These are phyloP conservation scores for Phycomyces blakesleeanus DNA, from an alignment of 192 early-diverging fungal species.

Conservation along the genomic window DNA sequence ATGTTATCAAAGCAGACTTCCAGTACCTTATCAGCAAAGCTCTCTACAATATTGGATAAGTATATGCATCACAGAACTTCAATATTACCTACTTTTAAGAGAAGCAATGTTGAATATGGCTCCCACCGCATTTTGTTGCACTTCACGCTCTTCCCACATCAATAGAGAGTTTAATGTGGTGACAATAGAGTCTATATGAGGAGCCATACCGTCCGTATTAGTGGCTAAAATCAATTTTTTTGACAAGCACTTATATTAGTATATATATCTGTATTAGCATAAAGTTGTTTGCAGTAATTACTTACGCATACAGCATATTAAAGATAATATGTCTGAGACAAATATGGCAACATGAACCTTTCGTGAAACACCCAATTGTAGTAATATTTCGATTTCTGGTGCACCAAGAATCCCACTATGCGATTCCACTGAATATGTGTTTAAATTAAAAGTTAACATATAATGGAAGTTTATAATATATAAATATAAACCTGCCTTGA, in stretches of 20 bases:
- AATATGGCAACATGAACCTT: slow-evolving; percentile 25
- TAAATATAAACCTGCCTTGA: slow-evolving; percentile 22
- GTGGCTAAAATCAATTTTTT: slow-evolving; percentile 11
- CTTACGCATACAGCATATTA: slow-evolving; percentile 34
- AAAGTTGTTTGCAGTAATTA: not conserved
- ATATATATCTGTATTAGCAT: not conserved
- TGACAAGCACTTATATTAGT: not conserved
- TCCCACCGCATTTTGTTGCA: slow-evolving; percentile 31
- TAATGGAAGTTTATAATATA: no score
- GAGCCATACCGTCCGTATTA: slow-evolving; percentile 20
- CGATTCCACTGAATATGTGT: slow-evolving; percentile 27
- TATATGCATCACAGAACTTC: not conserved
- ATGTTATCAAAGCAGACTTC: slow-evolving; percentile 23
- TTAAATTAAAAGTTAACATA: no score
- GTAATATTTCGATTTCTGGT: slow-evolving; percentile 30
- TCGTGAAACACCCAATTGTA: slow-evolving; percentile 23
- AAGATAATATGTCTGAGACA: slow-evolving; percentile 32
- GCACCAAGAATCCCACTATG: slow-evolving; percentile 31
- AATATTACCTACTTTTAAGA: slow-evolving; percentile 14
- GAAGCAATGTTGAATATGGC: slow-evolving; percentile 32
- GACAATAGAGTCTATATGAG: slow-evolving; percentile 19
- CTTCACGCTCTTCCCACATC: slow-evolving; percentile 21
- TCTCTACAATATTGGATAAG: slow-evolving; percentile 2
- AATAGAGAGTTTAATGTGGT: slow-evolving; percentile 21
- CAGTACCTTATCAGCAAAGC: slow-evolving; percentile 21